These are phyloP conservation scores for Acacia confusa DNA, from an alignment of 306 rosid genomes.

Conservation along the genomic window DNA sequence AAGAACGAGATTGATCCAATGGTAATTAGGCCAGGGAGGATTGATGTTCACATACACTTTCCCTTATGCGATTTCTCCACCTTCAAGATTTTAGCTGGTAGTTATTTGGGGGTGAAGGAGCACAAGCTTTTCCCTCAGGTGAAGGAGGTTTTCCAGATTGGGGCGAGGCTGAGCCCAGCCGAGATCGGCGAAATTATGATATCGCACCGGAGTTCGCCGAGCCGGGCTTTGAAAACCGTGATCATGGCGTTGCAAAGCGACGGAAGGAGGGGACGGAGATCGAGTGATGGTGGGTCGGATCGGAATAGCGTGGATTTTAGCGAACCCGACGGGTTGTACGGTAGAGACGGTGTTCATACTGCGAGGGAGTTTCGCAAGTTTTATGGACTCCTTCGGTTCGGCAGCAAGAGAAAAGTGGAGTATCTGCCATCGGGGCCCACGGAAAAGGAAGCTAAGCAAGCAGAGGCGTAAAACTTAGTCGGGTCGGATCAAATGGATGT, in stretches of 20 bases:
- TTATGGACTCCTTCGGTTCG: slow-evolving; percentile 79
- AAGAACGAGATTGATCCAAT: slow-evolving; percentile 61
- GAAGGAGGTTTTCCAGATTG: slow-evolving; percentile 74
- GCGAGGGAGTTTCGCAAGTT: slow-evolving; percentile 75
- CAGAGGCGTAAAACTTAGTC: not conserved
- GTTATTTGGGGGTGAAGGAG: slow-evolving; percentile 79
- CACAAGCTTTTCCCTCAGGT: slow-evolving; percentile 88
- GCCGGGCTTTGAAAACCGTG: slow-evolving; percentile 80
- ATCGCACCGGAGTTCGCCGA: slow-evolving; percentile 78
- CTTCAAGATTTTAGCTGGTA: slow-evolving; percentile 65
- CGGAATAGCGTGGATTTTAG: slow-evolving; percentile 36
- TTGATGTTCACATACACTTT: slow-evolving; percentile 81
- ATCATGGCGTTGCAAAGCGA: slow-evolving; percentile 68
- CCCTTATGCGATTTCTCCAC: slow-evolving; percentile 85
- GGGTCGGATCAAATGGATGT: slow-evolving; percentile 22
- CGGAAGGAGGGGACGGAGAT: slow-evolving; percentile 20
- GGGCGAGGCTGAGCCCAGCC: slow-evolving; percentile 74
- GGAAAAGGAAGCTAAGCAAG: slow-evolving; percentile 41
- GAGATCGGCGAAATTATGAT: slow-evolving; percentile 89
- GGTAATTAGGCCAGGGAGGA: slow-evolving; percentile 76
- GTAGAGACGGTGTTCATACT: slow-evolving; percentile 64
- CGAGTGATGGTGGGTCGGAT: slow-evolving; percentile 54
- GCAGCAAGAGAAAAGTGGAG: slow-evolving; percentile 73
- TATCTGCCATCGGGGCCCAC: slow-evolving; percentile 29
- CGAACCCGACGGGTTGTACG: slow-evolving; percentile 41